A percentile compares a stretch with the other conserved stretches of the same genome.
These are phyloP conservation scores for Nissolia schottii DNA, from an alignment of 306 rosid genomes.

Conservation along the genomic window DNA sequence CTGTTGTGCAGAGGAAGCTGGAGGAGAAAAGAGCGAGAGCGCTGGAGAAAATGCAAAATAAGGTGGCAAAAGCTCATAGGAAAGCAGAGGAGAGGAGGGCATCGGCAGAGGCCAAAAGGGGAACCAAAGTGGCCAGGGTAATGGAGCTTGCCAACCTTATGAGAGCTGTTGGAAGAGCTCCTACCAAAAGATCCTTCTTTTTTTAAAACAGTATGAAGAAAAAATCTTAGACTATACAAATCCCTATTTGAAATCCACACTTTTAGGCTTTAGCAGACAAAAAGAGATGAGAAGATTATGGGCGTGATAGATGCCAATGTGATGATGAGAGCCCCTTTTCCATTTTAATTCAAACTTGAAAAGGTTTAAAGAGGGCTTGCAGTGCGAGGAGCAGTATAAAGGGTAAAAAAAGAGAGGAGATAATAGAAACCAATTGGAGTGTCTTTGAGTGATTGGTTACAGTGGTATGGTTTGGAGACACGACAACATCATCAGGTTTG, in stretches of 20 bases:
- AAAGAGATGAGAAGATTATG: background rate
- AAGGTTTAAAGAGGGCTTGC: constrained; percentile 24
- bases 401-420: no score
- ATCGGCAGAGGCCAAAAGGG: constrained; percentile 93
- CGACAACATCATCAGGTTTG: constrained; percentile 16
- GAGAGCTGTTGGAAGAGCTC: constrained; percentile 93
- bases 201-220: constrained; percentile 44
- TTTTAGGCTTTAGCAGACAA: background rate
- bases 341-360: constrained; percentile 19
- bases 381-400: constrained; percentile 19
- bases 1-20: constrained; percentile 70
- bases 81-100: constrained; percentile 91
- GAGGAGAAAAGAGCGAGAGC: constrained; percentile 94
- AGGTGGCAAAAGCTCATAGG: constrained; percentile 74
- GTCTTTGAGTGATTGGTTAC: constrained; percentile 27
- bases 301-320: constrained; percentile 18
- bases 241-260: background rate
- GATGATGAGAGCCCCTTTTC: constrained; percentile 26
- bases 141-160: constrained; percentile 70
- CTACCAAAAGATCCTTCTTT: constrained; percentile 86
- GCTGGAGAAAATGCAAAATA: constrained; percentile 78
- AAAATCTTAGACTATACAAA: background rate
- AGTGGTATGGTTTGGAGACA: constrained; percentile 25
- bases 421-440: constrained; percentile 18
- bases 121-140: constrained; percentile 79